These are phyloP conservation scores for Phalaenopsis hybrid DNA, from an alignment of 116 monocot species.

Conservation along the genomic window DNA sequence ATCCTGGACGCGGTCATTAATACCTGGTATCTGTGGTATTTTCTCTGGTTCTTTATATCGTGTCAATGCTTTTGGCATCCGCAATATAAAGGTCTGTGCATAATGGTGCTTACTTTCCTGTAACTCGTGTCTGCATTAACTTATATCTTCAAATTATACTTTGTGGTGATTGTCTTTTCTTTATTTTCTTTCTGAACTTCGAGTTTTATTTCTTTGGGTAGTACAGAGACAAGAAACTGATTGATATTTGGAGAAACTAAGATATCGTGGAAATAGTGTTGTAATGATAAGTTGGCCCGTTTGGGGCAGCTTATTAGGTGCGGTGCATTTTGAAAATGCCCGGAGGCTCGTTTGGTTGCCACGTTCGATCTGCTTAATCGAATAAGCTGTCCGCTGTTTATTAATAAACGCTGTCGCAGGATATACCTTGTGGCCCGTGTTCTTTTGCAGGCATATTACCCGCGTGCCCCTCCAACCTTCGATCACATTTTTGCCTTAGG, in stretches of 20 bases:
- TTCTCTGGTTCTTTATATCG: conserved; percentile 77
- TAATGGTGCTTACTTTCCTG: neutral
- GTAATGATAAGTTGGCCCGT: no score
- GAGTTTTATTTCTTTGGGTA: neutral
- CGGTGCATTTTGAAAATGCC: no score
- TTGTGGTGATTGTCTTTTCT: no score
- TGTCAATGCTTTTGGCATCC: conserved; percentile 70
- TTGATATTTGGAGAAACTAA: neutral
- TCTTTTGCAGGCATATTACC: no score
- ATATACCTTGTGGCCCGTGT: no score
- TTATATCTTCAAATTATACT: neutral
- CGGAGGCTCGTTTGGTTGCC: no score
- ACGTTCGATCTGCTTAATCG: no score
- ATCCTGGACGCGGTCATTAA: conserved; percentile 68
- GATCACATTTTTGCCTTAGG: no score
- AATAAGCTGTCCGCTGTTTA: no score
- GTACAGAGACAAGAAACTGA: neutral
- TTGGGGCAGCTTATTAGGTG: no score
- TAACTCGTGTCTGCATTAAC: neutral
- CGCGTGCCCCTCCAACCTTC: no score
- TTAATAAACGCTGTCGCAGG: no score
- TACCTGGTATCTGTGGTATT: conserved; percentile 89
- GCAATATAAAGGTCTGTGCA: conserved; percentile 59
- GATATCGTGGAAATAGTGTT: neutral
- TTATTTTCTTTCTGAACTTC: neutral